These are phyloP conservation scores for Trypanosoma scelopori DNA, from an alignment of 208 protist species.

Conservation along the genomic window DNA sequence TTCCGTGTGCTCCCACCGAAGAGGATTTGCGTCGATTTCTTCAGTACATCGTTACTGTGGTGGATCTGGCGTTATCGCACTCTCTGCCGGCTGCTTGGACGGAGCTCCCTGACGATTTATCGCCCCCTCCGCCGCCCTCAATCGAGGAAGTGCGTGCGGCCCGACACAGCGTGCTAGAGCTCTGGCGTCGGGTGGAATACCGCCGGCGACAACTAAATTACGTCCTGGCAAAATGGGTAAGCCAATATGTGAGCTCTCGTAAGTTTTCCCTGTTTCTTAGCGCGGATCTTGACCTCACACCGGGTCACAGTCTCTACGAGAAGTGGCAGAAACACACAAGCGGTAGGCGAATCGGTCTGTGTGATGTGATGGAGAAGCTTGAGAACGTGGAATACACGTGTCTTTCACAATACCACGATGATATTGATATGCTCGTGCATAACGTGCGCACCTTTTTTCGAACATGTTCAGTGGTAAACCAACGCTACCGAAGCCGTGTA, in stretches of 20 bases:
- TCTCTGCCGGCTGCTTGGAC: neutral
- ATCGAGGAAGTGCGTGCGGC: constrained; percentile 21
- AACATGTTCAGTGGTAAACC: constrained; percentile 46
- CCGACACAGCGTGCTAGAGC: constrained; percentile 22
- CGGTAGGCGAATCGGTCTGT: constrained; percentile 52
- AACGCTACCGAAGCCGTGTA: constrained; percentile 67
- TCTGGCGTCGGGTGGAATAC: constrained; percentile 81
- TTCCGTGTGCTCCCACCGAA: constrained; percentile 31
- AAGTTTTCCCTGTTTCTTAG: constrained; percentile 64
- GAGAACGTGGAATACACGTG: constrained; percentile 76
- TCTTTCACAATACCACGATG: constrained; percentile 86
- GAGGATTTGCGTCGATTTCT: constrained; percentile 51
- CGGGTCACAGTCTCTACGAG: constrained; percentile 44
- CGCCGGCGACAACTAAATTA: constrained; percentile 80
- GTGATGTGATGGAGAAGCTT: constrained; percentile 72
- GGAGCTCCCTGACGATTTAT: constrained; percentile 21
- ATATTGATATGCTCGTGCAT: constrained; percentile 73
- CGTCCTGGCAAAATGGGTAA: constrained; percentile 73
- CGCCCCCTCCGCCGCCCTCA: constrained; percentile 26
- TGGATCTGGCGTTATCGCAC: constrained; percentile 46
- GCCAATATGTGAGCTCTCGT: constrained; percentile 61
- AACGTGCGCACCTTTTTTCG: constrained; percentile 85
- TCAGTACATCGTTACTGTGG: constrained; percentile 44
- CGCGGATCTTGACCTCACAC: constrained; percentile 67
- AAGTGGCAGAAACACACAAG: constrained; percentile 65